Evolutionary conservation across 306 rosid genomes (phyloP).

Genomic region (Lithocarpus polystachyus): DNA sequence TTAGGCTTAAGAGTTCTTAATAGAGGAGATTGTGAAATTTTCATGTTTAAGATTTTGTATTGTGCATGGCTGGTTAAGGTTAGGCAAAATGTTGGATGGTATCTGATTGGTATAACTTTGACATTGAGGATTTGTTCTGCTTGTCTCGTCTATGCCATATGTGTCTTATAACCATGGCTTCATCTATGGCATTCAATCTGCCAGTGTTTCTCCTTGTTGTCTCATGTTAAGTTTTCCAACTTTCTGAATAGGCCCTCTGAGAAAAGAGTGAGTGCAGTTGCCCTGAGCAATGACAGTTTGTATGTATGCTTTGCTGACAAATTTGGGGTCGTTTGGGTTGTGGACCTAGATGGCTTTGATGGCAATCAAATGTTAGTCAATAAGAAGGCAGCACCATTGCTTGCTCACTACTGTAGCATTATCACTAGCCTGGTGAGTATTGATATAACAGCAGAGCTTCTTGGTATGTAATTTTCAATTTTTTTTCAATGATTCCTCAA

Average conservation of each 20-base stretch:
- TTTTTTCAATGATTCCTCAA: neutral
- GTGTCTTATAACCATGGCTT: neutral
- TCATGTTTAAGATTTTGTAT: neutral
- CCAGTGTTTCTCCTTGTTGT: neutral
- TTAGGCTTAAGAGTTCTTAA: neutral
- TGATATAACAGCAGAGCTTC: neutral
- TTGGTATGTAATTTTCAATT: neutral
- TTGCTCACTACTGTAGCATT: constrained; percentile 94
- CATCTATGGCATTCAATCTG: neutral
- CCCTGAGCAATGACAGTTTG: constrained; percentile 58
- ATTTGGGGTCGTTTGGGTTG: constrained; percentile 89
- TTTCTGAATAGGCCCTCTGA: constrained; percentile 61
- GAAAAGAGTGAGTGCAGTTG: constrained; percentile 87
- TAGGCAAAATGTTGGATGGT: neutral
- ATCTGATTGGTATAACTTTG: neutral
- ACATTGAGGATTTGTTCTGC: neutral
- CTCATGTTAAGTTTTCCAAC: neutral
- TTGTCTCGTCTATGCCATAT: neutral
- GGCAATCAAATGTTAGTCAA: constrained; percentile 25
- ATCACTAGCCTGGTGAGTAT: constrained; percentile 79
- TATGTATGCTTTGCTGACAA: constrained; percentile 91
- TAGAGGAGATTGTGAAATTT: neutral
- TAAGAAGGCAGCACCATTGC: constrained; percentile 60
- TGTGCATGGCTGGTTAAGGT: neutral
- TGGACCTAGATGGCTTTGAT: constrained; percentile 47